Base-by-base conservation (phyloP, 768 basidiomycete species). In the Suillus variegatus region DNA sequence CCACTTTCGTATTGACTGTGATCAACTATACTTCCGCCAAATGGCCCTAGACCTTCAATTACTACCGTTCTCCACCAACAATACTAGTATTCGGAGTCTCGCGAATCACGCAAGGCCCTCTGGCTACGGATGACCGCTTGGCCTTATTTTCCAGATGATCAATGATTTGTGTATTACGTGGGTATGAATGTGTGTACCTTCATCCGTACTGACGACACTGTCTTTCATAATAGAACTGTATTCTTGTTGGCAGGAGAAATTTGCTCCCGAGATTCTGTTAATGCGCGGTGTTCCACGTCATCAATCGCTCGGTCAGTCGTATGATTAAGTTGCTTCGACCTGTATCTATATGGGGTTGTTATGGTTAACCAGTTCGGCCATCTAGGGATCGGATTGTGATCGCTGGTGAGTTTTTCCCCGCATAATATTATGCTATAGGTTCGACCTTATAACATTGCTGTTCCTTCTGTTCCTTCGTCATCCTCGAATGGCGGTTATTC, bases 401-500 rank as follows among this genome's bases (percentile, higher is more conserved):
- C 10, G 46, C 46, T n/a, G n/a, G 46, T 10, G n/a, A 47, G 20
- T n/a, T 20, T n/a, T n/a, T 12, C 20, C 41, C 41, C 16, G 16
- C 41, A 43, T 43, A 43, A 36, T 43, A 16, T 46, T 10, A 10
- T 47, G 46, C 10, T 20, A n/a, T 12, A n/a, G 10, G 20, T n/a
- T 47, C 20, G 9, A 47, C n/a, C 46, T 47, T 9, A 20, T 16
- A 57, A 14, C 36, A n/a, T 36, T 10, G 1, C 6, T 36, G 6
- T n/a, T 13, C 6, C 3, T 5, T 10, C n/a, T 14, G 6, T 14
- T 63, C 58, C 65, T 62, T 66, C 67, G 62, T 67, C 62, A 18
- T 57, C 64, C 69, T 66, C 62, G 58, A 55, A 8, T 2, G 58
- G 43, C 73, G 40, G 43, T 43, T 49, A 46, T 57, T 68, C 65